Conservation (phyloP, 805 yeast genomes). For the Ogataea wickerhamii region DNA sequence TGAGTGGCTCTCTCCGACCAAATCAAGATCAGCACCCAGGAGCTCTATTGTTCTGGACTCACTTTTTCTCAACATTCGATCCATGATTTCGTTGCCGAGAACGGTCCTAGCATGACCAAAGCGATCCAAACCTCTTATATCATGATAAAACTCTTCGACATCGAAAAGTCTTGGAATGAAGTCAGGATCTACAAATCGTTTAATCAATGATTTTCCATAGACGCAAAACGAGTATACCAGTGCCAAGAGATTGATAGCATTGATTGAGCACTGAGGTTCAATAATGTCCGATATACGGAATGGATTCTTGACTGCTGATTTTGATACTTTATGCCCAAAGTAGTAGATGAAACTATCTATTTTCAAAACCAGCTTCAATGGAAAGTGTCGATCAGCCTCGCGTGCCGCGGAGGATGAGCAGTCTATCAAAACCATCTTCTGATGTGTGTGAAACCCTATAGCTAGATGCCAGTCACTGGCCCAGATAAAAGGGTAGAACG, state of each 20-base stretch:
- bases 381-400: conserved; percentile 16
- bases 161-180: conserved; percentile 26
- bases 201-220: conserved; percentile 15
- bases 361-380: conserved; percentile 22
- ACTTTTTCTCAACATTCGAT: conserved; percentile 18
- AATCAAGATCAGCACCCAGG: neutral
- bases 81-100: conserved; percentile 21
- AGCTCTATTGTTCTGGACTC: neutral
- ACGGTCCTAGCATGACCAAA: conserved; percentile 22
- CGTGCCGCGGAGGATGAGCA: conserved; percentile 17
- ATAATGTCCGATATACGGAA: conserved; percentile 20
- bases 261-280: conserved; percentile 24
- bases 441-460: conserved; percentile 24
- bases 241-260: conserved; percentile 29
- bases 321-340: conserved; percentile 27
- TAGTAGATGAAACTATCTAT: conserved; percentile 27
- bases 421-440: conserved; percentile 26
- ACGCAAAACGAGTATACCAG: conserved; percentile 29
- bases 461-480: conserved; percentile 33
- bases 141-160: conserved; percentile 26
- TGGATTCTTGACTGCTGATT: conserved; percentile 28
- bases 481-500: conserved; percentile 32
- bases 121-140: conserved; percentile 25
- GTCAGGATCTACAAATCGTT: conserved; percentile 22
- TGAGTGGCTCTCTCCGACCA: neutral